phyloP scores from a whole-genome alignment of 805 yeast species.

The Metschnikowia reukaufii region DNA sequence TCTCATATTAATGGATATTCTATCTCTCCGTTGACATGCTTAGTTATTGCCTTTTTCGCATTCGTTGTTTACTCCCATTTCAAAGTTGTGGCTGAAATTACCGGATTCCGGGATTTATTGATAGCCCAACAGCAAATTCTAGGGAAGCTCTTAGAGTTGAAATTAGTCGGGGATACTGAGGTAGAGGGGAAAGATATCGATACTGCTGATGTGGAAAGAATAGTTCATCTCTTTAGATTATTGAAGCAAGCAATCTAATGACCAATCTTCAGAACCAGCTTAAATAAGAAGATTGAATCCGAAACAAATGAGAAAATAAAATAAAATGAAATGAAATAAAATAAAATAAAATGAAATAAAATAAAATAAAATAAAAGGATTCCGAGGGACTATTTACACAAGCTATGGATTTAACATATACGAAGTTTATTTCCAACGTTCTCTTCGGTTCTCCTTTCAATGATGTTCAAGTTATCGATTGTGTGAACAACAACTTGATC shows the following conservation, averaged over 20 bases:
- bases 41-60: conserved; percentile 1
- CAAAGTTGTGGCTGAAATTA: conserved; percentile 3
- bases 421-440: conserved; percentile 15
- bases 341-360: too few species aligned
- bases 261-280: too few species aligned
- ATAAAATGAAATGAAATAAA: too few species aligned
- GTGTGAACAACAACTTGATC: conserved; percentile 60
- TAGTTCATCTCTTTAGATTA: neutral
- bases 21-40: neutral
- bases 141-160: conserved; percentile 5
- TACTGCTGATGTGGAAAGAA: neutral
- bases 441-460: conserved; percentile 38
- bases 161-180: neutral
- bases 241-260: neutral
- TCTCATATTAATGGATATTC: neutral
- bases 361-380: too few species aligned
- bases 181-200: neutral
- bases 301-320: too few species aligned
- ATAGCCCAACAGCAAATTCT: conserved; percentile 12
- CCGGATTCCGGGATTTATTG: conserved; percentile 10
- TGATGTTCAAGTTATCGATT: conserved; percentile 62
- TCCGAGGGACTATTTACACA: conserved; percentile 13
- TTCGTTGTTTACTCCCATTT: conserved; percentile 8
- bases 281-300: too few species aligned
- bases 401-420: conserved; percentile 9